Percentiles rank a stretch among this genome's conserved stretches.
Evolutionary conservation across 2,329 filamentous ascomycete species (phyloP).

Genomic region (Aphanoascus verrucosus): DNA sequence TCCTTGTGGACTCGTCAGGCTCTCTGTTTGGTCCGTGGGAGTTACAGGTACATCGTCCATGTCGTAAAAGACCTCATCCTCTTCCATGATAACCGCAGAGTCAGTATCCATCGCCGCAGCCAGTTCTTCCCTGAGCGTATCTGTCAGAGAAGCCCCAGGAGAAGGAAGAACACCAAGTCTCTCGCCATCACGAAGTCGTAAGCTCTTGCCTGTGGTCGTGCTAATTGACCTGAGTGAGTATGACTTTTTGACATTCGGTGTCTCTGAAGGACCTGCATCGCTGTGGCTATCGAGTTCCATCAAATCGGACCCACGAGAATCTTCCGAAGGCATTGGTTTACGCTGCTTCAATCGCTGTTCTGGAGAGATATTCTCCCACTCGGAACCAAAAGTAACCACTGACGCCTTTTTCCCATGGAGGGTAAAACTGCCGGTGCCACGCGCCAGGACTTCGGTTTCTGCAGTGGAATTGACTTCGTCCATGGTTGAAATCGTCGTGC

Average conservation of each 20-base stretch:
- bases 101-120: background rate
- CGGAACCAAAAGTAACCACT: conserved; percentile 90
- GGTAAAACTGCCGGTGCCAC: conserved; percentile 80
- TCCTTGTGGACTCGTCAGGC: background rate
- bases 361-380: conserved; percentile 65
- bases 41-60: background rate
- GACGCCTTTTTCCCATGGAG: conserved; percentile 97
- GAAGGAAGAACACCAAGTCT: background rate
- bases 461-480: conserved; percentile 39
- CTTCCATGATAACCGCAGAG: conserved; percentile 3
- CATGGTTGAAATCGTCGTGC: conserved; percentile 45
- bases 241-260: conserved; percentile 36
- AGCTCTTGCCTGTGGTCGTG: conserved; percentile 6
- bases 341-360: conserved; percentile 61
- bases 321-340: conserved; percentile 37
- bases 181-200: conserved; percentile 3
- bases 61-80: background rate
- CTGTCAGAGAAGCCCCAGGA: conserved; percentile 1
- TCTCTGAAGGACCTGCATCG: conserved; percentile 15
- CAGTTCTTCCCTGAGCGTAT: background rate
- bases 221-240: conserved; percentile 53
- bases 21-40: background rate
- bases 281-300: conserved; percentile 20
- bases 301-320: conserved; percentile 28
- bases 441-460: conserved; percentile 41